phyloP scores from a whole-genome alignment of 1,139 yeast genomes.

The Kurtzmaniella natalensis region DNA sequence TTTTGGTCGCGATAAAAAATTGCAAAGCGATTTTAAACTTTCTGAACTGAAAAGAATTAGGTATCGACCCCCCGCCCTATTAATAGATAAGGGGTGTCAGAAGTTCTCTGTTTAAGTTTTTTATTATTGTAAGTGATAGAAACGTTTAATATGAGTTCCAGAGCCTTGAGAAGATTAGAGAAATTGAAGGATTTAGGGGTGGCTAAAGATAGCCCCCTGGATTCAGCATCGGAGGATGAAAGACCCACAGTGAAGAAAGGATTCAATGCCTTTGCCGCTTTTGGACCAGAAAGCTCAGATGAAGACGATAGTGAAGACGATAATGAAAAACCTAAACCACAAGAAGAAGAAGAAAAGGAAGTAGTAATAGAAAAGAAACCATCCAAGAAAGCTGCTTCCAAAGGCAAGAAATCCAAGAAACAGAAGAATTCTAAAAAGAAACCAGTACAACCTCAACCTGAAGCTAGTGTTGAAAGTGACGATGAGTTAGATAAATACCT shows the following conservation, averaged over 20 bases:
- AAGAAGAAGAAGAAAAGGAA: constrained; percentile 11
- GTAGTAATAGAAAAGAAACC: constrained; percentile 6
- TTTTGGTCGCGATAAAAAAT: too few relatives aligned
- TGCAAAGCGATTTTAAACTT: too few relatives aligned
- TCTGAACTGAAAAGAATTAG: too few relatives aligned
- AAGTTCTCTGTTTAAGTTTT: too few relatives aligned
- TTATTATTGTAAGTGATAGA: too few relatives aligned
- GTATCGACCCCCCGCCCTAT: too few relatives aligned
- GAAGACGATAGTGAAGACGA: constrained; percentile 24
- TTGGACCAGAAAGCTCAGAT: constrained; percentile 37
- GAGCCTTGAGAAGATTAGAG: constrained; percentile 56
- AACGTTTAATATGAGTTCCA: constrained; percentile 70
- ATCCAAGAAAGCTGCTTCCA: constrained; percentile 13
- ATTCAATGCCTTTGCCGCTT: constrained; percentile 52
- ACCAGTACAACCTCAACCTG: constrained; percentile 17
- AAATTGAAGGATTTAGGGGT: constrained; percentile 12
- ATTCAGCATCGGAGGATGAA: constrained; percentile 12
- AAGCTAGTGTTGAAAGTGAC: constrained; percentile 23
- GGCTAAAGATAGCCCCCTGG: constrained; percentile 9
- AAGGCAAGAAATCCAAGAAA: constrained; percentile 15
- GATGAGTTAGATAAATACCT: constrained; percentile 41
- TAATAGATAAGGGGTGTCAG: too few relatives aligned
- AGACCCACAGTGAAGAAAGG: constrained; percentile 15
- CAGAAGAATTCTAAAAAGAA: constrained; percentile 10
- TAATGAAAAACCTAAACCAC: constrained; percentile 9